Percentiles rank a stretch among this genome's conserved stretches.
phyloP scores from a whole-genome alignment of 169 alveolate genomes.

The Plasmodium coatneyi region DNA sequence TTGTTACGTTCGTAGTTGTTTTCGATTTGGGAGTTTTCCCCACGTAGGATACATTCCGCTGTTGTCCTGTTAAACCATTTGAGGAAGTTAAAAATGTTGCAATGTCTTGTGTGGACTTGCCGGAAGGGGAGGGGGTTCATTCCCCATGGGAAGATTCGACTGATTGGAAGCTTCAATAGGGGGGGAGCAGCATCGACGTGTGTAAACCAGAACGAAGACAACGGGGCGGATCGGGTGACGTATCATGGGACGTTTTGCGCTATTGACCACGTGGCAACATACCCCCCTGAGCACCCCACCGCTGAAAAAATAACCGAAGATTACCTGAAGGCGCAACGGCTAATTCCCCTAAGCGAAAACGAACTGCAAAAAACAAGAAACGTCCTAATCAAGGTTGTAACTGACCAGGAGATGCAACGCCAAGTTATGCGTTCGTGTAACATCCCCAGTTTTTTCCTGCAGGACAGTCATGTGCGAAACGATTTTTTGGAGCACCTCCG shows the following conservation, averaged over 20 bases:
- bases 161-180: neutral
- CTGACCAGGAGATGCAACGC: constrained; percentile 8
- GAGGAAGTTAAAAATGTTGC: neutral
- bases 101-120: neutral
- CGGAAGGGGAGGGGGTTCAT: neutral
- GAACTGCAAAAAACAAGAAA: constrained; percentile 53
- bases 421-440: constrained; percentile 20
- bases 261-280: neutral
- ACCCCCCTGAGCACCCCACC: neutral
- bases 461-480: constrained; percentile 44
- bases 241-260: neutral
- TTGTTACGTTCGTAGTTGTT: neutral
- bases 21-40: neutral
- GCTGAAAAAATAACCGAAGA: constrained; percentile 50
- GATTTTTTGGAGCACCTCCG: constrained; percentile 16
- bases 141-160: neutral
- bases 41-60: neutral
- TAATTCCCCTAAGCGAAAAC: constrained; percentile 19
- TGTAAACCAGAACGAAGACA: neutral
- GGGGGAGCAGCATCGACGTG: neutral
- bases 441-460: constrained; percentile 35
- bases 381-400: constrained; percentile 14
- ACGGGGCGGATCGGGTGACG: neutral
- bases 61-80: neutral
- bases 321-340: constrained; percentile 12